A percentile compares a stretch with the other conserved stretches of the same genome.
Conservation (phyloP, 257 asterid genomes). For the Nicotiana undulata region DNA sequence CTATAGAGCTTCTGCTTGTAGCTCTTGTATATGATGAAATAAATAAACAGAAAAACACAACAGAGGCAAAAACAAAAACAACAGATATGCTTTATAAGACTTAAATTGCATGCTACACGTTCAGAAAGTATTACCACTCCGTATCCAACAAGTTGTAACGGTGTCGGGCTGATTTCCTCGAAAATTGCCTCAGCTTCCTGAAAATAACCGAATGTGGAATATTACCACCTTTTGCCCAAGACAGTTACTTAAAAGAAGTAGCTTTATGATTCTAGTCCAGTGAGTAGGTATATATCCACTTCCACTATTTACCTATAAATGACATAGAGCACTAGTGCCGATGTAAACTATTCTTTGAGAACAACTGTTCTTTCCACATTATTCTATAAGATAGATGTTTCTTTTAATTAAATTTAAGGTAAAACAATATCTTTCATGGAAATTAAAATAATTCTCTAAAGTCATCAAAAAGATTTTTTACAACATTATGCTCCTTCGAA, state of each 20-base stretch:
- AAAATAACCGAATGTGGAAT: background rate
- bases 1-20: background rate
- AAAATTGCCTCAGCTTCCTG: conserved; percentile 93
- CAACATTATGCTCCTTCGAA: background rate
- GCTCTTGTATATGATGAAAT: background rate
- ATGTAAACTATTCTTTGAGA: background rate
- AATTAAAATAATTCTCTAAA: background rate
- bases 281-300: background rate
- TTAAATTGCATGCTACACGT: background rate
- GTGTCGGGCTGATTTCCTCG: conserved; percentile 81
- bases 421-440: conserved; percentile 1
- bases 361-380: background rate
- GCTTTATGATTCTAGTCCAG: background rate
- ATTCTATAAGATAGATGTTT: background rate
- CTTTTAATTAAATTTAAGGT: background rate
- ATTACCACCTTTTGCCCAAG: background rate
- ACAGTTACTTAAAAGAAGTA: background rate
- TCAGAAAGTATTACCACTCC: conserved; percentile 45
- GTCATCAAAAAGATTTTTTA: background rate
- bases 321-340: background rate
- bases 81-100: background rate
- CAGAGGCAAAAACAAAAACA: background rate
- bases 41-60: background rate
- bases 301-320: background rate
- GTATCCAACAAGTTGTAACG: conserved; percentile 47